These are phyloP conservation scores for Malus hybrid DNA, from an alignment of 331 rosid species.

Conservation along the genomic window DNA sequence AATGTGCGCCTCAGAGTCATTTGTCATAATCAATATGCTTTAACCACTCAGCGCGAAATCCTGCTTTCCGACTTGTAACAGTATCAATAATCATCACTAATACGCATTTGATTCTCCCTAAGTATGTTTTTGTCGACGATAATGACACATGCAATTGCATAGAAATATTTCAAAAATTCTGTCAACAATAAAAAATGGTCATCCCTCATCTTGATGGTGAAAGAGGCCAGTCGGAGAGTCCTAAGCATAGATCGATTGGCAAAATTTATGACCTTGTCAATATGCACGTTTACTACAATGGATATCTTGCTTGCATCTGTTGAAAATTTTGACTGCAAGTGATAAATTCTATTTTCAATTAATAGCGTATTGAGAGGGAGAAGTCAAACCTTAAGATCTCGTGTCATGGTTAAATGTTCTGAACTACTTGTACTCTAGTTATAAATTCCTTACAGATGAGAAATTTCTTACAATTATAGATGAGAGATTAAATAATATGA, in stretches of 20 bases:
- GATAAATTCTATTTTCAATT: not conserved
- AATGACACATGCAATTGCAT: no score
- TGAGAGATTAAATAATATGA: not conserved
- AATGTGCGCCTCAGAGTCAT: no score
- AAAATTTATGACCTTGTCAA: not conserved
- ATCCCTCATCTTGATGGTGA: not conserved
- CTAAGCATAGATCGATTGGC: conserved; percentile 2
- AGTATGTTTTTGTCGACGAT: no score
- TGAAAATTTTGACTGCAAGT: not conserved
- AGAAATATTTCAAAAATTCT: no score
- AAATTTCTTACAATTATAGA: not conserved
- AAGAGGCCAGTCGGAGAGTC: conserved; percentile 14
- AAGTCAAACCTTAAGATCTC: no score
- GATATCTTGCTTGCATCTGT: not conserved
- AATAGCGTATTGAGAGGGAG: no score
- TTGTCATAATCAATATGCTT: no score
- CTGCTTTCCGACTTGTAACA: conserved; percentile 12
- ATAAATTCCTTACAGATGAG: no score
- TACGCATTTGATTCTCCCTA: conserved; percentile 28
- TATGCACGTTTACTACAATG: not conserved
- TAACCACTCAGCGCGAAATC: not conserved
- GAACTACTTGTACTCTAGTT: no score
- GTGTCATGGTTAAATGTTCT: no score
- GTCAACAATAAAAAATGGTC: not conserved
- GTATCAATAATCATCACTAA: conserved; percentile 1